Conservation (phyloP, 106 monocot genomes). For the Phalaenopsis aphrodite region DNA sequence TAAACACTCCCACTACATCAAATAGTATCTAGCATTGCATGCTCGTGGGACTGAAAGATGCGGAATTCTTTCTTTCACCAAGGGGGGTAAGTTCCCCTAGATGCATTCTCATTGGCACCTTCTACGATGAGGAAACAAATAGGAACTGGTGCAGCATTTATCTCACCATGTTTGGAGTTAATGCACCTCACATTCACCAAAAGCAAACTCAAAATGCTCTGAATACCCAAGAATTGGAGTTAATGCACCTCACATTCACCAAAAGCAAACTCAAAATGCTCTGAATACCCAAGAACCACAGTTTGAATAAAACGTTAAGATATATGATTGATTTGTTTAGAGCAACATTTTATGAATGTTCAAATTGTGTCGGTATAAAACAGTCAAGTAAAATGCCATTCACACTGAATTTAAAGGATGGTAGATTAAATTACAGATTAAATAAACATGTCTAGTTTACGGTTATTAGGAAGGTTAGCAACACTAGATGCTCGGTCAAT, state of each 20-base stretch:
- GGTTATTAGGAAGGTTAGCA: background rate
- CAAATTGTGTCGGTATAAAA: background rate
- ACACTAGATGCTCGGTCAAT: background rate
- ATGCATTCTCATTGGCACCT: background rate
- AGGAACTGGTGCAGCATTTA: background rate
- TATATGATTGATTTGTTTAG: background rate
- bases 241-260: background rate
- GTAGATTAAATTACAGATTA: background rate
- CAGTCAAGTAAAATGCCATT: background rate
- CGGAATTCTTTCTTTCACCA: background rate
- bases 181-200: background rate
- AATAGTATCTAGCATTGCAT: background rate
- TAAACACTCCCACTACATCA: background rate
- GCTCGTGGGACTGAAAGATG: background rate
- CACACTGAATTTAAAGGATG: background rate
- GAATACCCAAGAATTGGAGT: background rate
- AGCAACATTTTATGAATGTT: background rate
- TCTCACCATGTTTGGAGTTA: background rate
- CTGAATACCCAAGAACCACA: background rate
- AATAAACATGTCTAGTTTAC: background rate
- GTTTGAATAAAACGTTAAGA: background rate
- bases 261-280: background rate
- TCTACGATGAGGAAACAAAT: background rate
- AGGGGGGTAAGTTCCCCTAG: background rate
- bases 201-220: background rate